Conservation (phyloP, 2,329 filamentous ascomycete species). For the Fusarium incarnatum region DNA sequence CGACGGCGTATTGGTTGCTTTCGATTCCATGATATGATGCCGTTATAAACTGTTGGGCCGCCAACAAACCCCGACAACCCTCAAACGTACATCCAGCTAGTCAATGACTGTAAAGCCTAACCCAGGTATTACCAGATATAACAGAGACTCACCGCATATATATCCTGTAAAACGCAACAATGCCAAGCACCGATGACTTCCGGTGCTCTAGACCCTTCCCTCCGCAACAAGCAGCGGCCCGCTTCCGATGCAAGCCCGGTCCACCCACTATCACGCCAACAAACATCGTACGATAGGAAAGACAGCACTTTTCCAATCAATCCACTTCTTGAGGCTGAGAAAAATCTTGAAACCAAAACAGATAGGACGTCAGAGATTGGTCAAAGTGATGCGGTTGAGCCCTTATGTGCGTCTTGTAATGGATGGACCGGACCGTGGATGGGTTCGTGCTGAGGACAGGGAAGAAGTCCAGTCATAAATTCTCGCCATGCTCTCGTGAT, state of each 20-base stretch:
- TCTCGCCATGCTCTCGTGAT: constrained; percentile 22
- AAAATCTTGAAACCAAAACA: not conserved
- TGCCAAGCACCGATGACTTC: constrained; percentile 11
- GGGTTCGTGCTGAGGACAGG: constrained; percentile 18
- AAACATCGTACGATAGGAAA: constrained; percentile 43
- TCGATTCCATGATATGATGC: constrained; percentile 9
- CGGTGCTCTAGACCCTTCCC: constrained; percentile 14
- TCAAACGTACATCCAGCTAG: not conserved
- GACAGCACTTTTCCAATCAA: not conserved
- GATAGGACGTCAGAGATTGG: not conserved
- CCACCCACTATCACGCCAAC: constrained; percentile 42
- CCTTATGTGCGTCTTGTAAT: constrained; percentile 20
- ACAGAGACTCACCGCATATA: not conserved
- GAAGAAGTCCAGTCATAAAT: constrained; percentile 13
- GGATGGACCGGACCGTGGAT: constrained; percentile 26
- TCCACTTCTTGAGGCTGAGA: constrained; percentile 4
- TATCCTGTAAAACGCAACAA: not conserved
- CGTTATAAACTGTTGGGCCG: not conserved
- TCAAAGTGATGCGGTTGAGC: constrained; percentile 14
- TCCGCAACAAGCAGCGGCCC: constrained; percentile 38
- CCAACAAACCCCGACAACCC: not conserved
- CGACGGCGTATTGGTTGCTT: not conserved
- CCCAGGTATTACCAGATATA: not conserved
- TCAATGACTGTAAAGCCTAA: not conserved
- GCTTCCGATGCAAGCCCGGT: constrained; percentile 43